Evolutionary conservation across 768 basidiomycete genomes (phyloP).

Genomic region (Collybia sp.): DNA sequence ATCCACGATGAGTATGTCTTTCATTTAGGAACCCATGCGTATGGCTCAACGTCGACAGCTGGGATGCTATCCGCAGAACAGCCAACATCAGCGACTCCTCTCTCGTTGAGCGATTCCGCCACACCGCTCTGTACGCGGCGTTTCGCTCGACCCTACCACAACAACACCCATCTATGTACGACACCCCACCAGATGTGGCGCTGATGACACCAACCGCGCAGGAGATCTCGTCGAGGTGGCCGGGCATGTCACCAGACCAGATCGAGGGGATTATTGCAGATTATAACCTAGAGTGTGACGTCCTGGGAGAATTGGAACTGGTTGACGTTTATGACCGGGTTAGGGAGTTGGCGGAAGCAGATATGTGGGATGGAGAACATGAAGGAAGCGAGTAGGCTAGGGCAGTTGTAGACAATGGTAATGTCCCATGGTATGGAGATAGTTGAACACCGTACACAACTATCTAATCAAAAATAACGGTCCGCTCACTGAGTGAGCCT

Average conservation of each 20-base stretch:
- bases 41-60: slow-evolving; percentile 40
- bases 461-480: too few relatives aligned
- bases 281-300: slow-evolving; percentile 57
- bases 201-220: slow-evolving; percentile 49
- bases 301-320: slow-evolving; percentile 52
- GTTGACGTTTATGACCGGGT: slow-evolving; percentile 60
- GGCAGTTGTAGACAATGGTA: not conserved
- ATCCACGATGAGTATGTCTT: slow-evolving; percentile 78
- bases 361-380: slow-evolving; percentile 29
- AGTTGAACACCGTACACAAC: too few relatives aligned
- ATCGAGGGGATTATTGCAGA: slow-evolving; percentile 55
- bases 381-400: slow-evolving; percentile 11
- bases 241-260: slow-evolving; percentile 65
- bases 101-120: slow-evolving; percentile 63
- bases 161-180: slow-evolving; percentile 39
- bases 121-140: slow-evolving; percentile 72
- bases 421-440: too few relatives aligned
- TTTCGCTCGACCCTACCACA: slow-evolving; percentile 44
- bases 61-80: slow-evolving; percentile 73
- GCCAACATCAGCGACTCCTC: slow-evolving; percentile 73
- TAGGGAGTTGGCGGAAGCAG: slow-evolving; percentile 54
- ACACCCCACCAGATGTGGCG: slow-evolving; percentile 55
- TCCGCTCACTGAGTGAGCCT: too few relatives aligned
- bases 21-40: not conserved
- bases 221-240: slow-evolving; percentile 70